Evolutionary conservation across 1,284 basidiomycete species (phyloP), one percentile per base, ranked within the genome.

Genomic region (Puccinia triticina): DNA sequence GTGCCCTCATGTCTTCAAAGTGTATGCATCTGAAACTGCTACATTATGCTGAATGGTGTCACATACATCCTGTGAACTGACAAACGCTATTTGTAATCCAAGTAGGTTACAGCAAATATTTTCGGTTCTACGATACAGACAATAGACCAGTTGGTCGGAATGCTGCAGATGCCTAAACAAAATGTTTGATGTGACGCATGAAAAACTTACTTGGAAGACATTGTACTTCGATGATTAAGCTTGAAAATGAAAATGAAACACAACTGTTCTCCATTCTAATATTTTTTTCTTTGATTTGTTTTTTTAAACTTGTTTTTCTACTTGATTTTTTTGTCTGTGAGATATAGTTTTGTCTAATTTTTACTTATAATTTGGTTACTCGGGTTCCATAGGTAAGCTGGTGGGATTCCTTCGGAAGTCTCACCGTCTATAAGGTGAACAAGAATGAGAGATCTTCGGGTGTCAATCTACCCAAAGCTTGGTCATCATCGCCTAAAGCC

Each of bases 391-490:
- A 43, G 40, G 40, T 12, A 43, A 43, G 40, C 12, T 43, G 4
- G 4, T 18, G 18, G 48, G 3, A 50, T 16, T 16, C 48, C 8
- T 50, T 50, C 14, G 16, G 48, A 50, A 50, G 16, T 50, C 48
- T 50, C 48, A 50, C 8, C 48, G 18, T 50, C 48, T 72, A 82
- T 10, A 82, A 43, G 11, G 80, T 82, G 66, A 82, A 82, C 48
- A 82, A 76, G 53, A 82, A 82, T 18, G 80, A 82, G 11, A 82
- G 55, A 67, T 82, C 81, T 61, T 82, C 73, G n/a, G 81, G 81
- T 55, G 81, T 82, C 50, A 82, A 77, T 77, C 81, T 23, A 21
- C 81, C 81, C 26, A 82, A 61, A 37, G 81, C 81, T 71, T 82
- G 81, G 67, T 82, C 81, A 77, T 82, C 81, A 53, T 82, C 81